Evolutionary conservation across 2,329 filamentous ascomycete species (phyloP).

Genomic region (Claviceps citrina): DNA sequence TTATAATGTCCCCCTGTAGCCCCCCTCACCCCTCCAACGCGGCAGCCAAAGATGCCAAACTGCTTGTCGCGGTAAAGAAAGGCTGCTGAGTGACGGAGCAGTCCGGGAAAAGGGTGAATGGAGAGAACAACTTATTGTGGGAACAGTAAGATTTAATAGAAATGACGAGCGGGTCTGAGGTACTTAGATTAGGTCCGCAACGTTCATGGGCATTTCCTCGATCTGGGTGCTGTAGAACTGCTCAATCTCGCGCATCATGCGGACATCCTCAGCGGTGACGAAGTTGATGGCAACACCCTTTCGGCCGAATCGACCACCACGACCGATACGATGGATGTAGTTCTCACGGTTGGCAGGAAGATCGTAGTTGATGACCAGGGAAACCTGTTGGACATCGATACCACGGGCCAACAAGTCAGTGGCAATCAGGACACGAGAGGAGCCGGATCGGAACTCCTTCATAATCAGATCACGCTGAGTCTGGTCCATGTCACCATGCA

Average conservation of each 20-base stretch:
- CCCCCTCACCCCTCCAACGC: neutral
- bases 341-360: conserved; percentile 97
- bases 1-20: conserved; percentile 11
- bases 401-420: conserved; percentile 96
- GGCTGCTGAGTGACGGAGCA: conserved; percentile 11
- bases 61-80: conserved; percentile 12
- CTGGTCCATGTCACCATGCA: conserved; percentile 99
- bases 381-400: conserved; percentile 99
- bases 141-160: conserved; percentile 12
- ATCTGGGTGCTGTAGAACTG: conserved; percentile 99
- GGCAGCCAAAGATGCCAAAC: conserved; percentile 14
- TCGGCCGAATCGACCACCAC: conserved; percentile 97
- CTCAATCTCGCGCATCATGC: conserved; percentile 99
- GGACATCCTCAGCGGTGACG: conserved; percentile 95
- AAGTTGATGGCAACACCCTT: conserved; percentile 99
- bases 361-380: conserved; percentile 99
- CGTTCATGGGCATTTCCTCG: conserved; percentile 99
- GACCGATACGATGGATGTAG: conserved; percentile 99
- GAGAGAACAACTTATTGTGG: conserved; percentile 6
- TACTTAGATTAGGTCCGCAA: conserved; percentile 59
- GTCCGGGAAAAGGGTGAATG: conserved; percentile 11
- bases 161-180: neutral
- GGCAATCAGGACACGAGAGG: conserved; percentile 94
- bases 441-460: conserved; percentile 99
- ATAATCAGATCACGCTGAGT: conserved; percentile 96